phyloP scores from a whole-genome alignment of 805 yeast species.

The Kazachstania taianensis region DNA sequence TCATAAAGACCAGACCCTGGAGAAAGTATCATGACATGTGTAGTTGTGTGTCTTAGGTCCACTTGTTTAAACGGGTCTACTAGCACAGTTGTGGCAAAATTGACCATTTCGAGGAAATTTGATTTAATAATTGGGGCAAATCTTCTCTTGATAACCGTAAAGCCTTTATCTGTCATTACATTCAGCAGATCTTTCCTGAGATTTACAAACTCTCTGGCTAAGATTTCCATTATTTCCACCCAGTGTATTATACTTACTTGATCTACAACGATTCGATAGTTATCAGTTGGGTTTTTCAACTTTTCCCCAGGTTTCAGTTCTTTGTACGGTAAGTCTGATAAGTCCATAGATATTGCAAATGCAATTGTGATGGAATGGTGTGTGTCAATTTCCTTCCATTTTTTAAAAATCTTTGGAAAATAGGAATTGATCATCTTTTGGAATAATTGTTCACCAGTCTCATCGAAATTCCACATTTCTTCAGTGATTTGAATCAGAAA shows the following conservation, averaged over 20 bases:
- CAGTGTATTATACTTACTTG: conserved; percentile 83
- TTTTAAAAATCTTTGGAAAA: conserved; percentile 77
- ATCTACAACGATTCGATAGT: conserved; percentile 88
- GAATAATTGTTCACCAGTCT: conserved; percentile 88
- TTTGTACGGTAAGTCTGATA: conserved; percentile 38
- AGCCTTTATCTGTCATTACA: conserved; percentile 27
- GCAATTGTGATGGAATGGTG: conserved; percentile 89
- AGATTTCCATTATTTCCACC: conserved; percentile 83
- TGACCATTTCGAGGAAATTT: conserved; percentile 77
- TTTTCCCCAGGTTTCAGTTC: conserved; percentile 63
- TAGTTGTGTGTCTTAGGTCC: conserved; percentile 81
- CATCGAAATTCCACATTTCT: conserved; percentile 98
- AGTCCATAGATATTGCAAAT: conserved; percentile 68
- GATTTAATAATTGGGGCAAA: conserved; percentile 85
- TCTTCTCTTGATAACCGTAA: conserved; percentile 41
- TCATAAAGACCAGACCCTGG: conserved; percentile 94
- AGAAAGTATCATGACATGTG: conserved; percentile 77
- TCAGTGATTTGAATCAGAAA: conserved; percentile 80
- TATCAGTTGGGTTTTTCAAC: conserved; percentile 60
- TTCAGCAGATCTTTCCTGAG: conserved; percentile 66
- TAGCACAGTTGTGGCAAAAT: conserved; percentile 68
- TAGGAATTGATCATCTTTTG: conserved; percentile 87
- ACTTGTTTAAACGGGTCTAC: conserved; percentile 73
- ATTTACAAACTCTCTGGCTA: conserved; percentile 74
- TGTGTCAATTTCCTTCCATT: conserved; percentile 79